Percentiles rank a stretch among this genome's conserved stretches.
Evolutionary conservation across 495 filamentous ascomycete species (phyloP).

Genomic region (Darksidea phi): DNA sequence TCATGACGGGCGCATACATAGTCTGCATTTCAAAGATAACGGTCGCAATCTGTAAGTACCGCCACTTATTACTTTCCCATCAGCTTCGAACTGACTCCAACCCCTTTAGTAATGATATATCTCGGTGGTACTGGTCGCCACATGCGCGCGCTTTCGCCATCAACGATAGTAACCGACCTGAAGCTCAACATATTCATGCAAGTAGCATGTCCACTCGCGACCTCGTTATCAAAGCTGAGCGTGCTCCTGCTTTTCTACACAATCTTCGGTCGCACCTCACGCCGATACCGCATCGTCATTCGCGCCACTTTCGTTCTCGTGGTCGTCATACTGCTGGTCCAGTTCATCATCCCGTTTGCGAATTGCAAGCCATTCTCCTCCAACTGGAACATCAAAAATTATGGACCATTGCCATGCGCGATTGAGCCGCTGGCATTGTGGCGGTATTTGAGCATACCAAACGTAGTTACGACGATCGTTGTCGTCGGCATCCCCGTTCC

Average conservation of each 20-base stretch:
- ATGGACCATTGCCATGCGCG: background rate
- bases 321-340: conserved; percentile 7
- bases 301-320: conserved; percentile 14
- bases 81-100: background rate
- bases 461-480: conserved; percentile 17
- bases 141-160: background rate
- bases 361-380: conserved; percentile 21
- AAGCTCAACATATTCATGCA: conserved; percentile 3
- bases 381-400: background rate
- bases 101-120: conserved; percentile 13
- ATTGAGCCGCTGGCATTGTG: conserved; percentile 1
- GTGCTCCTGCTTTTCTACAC: conserved; percentile 17
- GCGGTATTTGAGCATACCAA: conserved; percentile 20
- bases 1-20: conserved; percentile 18
- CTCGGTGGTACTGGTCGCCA: conserved; percentile 20
- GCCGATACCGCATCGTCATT: conserved; percentile 1
- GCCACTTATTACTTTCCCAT: background rate
- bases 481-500: conserved; percentile 17
- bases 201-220: conserved; percentile 24
- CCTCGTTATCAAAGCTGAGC: conserved; percentile 23
- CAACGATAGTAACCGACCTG: background rate
- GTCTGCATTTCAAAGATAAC: conserved; percentile 12
- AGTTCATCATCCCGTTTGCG: conserved; percentile 21
- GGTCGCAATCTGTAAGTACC: conserved; percentile 5
- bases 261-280: conserved; percentile 11